Evolutionary conservation across 2,329 filamentous ascomycete genomes (phyloP).

Genomic region (Fusarium protoensiforme): DNA sequence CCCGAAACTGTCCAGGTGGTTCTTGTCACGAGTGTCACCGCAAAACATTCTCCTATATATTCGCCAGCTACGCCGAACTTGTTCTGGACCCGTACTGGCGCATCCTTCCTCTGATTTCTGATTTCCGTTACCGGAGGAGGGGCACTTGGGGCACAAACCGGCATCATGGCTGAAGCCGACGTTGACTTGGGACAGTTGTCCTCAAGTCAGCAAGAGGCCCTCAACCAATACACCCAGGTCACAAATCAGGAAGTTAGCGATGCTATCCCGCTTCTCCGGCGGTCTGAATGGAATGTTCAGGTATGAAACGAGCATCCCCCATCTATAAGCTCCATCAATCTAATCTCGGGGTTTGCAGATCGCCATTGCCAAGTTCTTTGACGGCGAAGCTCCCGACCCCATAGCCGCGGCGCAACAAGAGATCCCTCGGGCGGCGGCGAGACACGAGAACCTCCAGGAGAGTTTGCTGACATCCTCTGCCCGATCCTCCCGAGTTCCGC

Average conservation of each 20-base stretch:
- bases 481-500: conserved; percentile 36
- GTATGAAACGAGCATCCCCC: conserved; percentile 54
- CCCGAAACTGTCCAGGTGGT: not conserved
- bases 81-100: not conserved
- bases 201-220: conserved; percentile 80
- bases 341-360: conserved; percentile 66
- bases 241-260: conserved; percentile 84
- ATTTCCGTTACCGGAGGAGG: not conserved
- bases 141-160: not conserved
- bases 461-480: conserved; percentile 56
- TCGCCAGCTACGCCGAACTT: not conserved
- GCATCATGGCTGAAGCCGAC: conserved; percentile 48
- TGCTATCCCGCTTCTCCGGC: conserved; percentile 81
- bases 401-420: conserved; percentile 77
- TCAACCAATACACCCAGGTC: conserved; percentile 89
- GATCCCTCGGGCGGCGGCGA: conserved; percentile 70
- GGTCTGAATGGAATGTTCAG: conserved; percentile 97
- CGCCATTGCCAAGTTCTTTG: conserved; percentile 96
- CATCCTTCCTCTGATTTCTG: not conserved
- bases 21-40: conserved; percentile 24
- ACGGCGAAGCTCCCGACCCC: conserved; percentile 88
- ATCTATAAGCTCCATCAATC: not conserved
- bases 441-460: conserved; percentile 80
- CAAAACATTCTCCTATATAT: conserved; percentile 6
- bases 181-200: conserved; percentile 76